Evolutionary conservation across 306 rosid genomes (phyloP), one percentile per base, ranked within the genome.

Genomic region (Quercus suber): DNA sequence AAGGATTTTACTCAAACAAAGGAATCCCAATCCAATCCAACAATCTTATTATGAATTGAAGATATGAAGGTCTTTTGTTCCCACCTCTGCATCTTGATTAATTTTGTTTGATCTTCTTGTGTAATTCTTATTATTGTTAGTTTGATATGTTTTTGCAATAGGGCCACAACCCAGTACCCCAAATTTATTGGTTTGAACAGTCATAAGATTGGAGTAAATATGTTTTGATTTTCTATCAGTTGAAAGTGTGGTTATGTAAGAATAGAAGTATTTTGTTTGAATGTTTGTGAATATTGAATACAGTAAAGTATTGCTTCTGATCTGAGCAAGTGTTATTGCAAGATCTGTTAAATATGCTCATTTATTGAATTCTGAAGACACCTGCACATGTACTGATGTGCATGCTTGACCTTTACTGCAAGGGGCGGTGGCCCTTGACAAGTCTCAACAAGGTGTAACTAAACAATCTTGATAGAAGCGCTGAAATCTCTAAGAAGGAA

Each of bases 1-100:
- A 35, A 86, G 85, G 73, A 81, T 86, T 84, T 71, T 88, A 4
- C 88, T 86, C 11, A 85, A 83, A 77, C 86, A 78, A 23, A 88
- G 84, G 71, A 78, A 73, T 41, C 75, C 82, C 19, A 73, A 49
- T 84, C 55, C 27, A 83, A 79, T 88, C 88, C 72, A 82, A 82
- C 71, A 82, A 55, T 73, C 76, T 86, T 69, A 69, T 84, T 56
- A 74, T 81, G 61, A 85, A 81, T 74, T 85, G 73, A 78, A 45
- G 33, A 71, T 43, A 70, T 43, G 35, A 61, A 73, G 10, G 20
- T 57, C 30, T 10, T 35, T 5, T 6, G 11, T 30, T 4, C 49
- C 5, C 6, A 45, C 11, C 53, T 71, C 10, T 30, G 20, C 20
- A 25, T 25, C 37, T 76, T 76, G 73, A 53, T 85, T 52, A 70